A percentile compares a stretch with the other conserved stretches of the same genome.
phyloP scores from a whole-genome alignment of 2,329 filamentous ascomycete species.

The Capronia americana region DNA sequence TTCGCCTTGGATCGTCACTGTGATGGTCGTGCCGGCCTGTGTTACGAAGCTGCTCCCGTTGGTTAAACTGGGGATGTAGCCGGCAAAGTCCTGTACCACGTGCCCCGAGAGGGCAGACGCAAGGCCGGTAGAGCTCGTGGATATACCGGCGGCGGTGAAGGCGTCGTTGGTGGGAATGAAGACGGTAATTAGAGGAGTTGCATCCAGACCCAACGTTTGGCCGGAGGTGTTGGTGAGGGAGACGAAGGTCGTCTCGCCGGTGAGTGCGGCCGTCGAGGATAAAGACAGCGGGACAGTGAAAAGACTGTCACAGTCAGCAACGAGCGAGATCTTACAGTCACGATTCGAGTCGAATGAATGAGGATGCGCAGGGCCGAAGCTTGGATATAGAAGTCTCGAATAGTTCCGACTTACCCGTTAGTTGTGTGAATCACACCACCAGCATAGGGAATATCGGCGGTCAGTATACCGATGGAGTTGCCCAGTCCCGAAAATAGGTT shows the following conservation, averaged over 20 bases:
- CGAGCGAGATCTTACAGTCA: not conserved
- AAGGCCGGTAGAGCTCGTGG: not conserved
- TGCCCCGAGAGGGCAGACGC: conserved; percentile 8
- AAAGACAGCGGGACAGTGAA: conserved; percentile 14
- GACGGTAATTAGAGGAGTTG: conserved; percentile 16
- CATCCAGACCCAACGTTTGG: conserved; percentile 3
- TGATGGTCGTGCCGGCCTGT: conserved; percentile 15
- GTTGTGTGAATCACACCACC: conserved; percentile 18
- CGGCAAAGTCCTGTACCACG: conserved; percentile 11
- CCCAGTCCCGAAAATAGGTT: conserved; percentile 16
- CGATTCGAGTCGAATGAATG: not conserved
- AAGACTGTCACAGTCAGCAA: conserved; percentile 5
- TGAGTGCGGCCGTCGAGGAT: conserved; percentile 9
- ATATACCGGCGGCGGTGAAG: conserved; percentile 11
- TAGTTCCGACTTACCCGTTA: conserved; percentile 4
- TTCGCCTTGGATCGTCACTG: conserved; percentile 14
- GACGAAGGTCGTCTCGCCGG: conserved; percentile 13
- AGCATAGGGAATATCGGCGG: conserved; percentile 12
- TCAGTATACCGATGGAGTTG: conserved; percentile 10
- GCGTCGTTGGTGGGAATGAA: conserved; percentile 17
- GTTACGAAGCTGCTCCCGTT: conserved; percentile 9
- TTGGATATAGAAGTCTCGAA: not conserved
- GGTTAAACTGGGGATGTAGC: conserved; percentile 10
- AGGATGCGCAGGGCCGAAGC: not conserved
- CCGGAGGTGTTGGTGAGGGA: conserved; percentile 9